Percentiles rank a stretch among this genome's conserved stretches.
phyloP scores from a whole-genome alignment of 2,329 filamentous ascomycete species.

The Penicillium occitanis region DNA sequence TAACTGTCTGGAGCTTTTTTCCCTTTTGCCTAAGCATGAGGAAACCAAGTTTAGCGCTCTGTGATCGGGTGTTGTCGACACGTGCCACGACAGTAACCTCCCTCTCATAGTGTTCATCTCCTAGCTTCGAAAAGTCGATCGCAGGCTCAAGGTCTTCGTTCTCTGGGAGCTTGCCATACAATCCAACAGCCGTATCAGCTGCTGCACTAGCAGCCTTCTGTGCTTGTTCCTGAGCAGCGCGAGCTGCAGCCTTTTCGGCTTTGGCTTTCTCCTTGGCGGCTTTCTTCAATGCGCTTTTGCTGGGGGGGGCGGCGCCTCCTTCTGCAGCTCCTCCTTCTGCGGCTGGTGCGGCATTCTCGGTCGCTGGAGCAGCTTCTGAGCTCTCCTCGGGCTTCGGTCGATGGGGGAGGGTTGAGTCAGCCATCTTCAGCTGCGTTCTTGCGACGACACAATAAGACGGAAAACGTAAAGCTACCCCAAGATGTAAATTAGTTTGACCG shows the following conservation, averaged over 20 bases:
- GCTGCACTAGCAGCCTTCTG: constrained; percentile 65
- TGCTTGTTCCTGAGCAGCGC: constrained; percentile 71
- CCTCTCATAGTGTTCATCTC: constrained; percentile 65
- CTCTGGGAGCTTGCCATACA: constrained; percentile 72
- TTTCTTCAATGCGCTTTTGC: constrained; percentile 83
- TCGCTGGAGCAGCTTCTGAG: constrained; percentile 26
- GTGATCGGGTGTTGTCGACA: constrained; percentile 82
- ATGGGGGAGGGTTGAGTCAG: constrained; percentile 41
- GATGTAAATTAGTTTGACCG: neutral
- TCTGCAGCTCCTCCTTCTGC: constrained; percentile 40
- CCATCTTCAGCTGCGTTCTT: constrained; percentile 28
- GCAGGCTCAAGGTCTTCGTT: constrained; percentile 61
- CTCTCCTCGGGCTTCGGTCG: constrained; percentile 42
- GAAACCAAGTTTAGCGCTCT: constrained; percentile 89
- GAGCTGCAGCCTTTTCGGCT: constrained; percentile 70
- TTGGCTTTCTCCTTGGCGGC: constrained; percentile 88
- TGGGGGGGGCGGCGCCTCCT: constrained; percentile 52
- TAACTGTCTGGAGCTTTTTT: constrained; percentile 80
- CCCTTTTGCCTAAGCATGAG: constrained; percentile 77
- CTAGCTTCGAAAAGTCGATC: constrained; percentile 54
- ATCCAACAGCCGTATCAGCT: constrained; percentile 62
- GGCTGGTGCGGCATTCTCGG: constrained; percentile 23
- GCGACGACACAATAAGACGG: neutral
- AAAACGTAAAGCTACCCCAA: neutral
- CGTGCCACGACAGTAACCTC: constrained; percentile 74